Evolutionary conservation across 83 land plant genomes (phyloP).

Genomic region (Thuja plicata): DNA sequence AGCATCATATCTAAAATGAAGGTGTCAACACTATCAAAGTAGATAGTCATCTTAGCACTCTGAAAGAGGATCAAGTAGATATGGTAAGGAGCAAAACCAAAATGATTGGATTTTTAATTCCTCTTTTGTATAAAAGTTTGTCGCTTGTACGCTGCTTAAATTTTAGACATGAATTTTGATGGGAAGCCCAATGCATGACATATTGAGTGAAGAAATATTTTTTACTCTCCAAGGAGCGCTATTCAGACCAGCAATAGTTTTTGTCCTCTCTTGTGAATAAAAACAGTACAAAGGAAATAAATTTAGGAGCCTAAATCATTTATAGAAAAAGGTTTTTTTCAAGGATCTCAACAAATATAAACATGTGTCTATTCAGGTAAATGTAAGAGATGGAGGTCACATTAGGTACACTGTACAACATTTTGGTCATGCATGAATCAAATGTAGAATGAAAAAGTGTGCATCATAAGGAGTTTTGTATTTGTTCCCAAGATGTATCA

Average conservation of each 20-base stretch:
- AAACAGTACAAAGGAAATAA: not conserved
- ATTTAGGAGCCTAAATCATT: too few species aligned
- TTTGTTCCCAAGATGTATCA: too few species aligned
- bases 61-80: not conserved
- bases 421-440: too few species aligned
- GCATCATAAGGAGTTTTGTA: too few species aligned
- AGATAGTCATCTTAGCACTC: not conserved
- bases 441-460: too few species aligned
- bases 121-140: not conserved
- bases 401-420: too few species aligned
- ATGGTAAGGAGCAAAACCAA: not conserved
- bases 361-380: too few species aligned
- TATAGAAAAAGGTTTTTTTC: too few species aligned
- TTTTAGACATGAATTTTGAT: not conserved
- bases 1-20: not conserved
- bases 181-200: not conserved
- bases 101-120: not conserved
- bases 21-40: not conserved
- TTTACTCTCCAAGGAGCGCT: not conserved
- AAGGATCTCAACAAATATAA: too few species aligned
- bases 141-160: not conserved
- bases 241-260: not conserved
- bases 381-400: too few species aligned
- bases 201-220: not conserved
- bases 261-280: not conserved